Evolutionary conservation across 108 stramenopile genomes (phyloP).

Genomic region (Discostella stelligeroides): DNA sequence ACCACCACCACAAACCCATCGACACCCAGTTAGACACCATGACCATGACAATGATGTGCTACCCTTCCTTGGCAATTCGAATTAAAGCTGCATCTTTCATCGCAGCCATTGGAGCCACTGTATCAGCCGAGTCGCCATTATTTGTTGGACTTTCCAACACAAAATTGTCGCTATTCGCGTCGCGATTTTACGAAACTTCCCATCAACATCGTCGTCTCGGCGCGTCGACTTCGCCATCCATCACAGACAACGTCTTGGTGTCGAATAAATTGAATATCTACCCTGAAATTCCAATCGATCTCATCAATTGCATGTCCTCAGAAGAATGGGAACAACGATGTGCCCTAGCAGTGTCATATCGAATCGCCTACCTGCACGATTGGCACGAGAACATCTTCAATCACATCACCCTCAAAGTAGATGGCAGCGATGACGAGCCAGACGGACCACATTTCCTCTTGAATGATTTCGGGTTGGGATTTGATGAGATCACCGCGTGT

Average conservation of each 20-base stretch:
- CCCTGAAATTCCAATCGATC: conserved; percentile 30
- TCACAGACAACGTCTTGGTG: neutral
- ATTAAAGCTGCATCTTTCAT: no score
- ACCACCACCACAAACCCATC: no score
- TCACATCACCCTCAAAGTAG: conserved; percentile 53
- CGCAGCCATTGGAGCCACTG: no score
- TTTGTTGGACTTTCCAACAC: no score
- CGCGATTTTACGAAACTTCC: neutral
- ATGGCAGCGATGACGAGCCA: conserved; percentile 36
- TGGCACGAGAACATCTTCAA: conserved; percentile 56
- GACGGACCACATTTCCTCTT: conserved; percentile 46
- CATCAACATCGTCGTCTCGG: no score
- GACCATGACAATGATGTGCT: no score
- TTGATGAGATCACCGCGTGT: conserved; percentile 50
- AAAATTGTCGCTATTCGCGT: neutral
- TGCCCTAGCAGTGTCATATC: conserved; percentile 45
- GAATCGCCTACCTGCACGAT: conserved; percentile 39
- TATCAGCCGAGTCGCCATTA: no score
- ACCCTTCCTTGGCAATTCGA: no score
- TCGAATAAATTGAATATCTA: conserved; percentile 19
- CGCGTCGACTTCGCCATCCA: neutral
- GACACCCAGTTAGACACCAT: no score
- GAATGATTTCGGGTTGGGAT: conserved; percentile 47
- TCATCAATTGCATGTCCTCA: conserved; percentile 22
- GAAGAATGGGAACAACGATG: conserved; percentile 49